Conservation (phyloP, 345 rosid genomes). For the Eucalyptus albens region DNA sequence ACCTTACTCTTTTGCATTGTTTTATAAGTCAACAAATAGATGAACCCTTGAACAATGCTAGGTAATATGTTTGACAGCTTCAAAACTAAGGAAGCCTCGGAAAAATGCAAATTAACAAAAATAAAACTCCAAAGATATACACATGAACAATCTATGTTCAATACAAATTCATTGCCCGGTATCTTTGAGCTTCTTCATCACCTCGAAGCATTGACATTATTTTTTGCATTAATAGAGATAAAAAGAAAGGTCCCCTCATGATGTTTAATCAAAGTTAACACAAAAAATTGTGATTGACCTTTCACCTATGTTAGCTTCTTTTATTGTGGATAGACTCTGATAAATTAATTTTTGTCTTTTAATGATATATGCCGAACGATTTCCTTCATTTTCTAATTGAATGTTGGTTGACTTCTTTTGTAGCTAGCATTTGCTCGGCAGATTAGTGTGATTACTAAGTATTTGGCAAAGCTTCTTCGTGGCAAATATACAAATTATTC, state of each 20-base stretch:
- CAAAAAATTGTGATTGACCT: not conserved
- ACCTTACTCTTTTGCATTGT: conserved; percentile 24
- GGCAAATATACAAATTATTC: not conserved
- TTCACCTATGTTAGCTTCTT: not conserved
- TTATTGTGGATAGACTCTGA: not conserved
- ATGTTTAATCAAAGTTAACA: not conserved
- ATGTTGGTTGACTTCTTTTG: not conserved
- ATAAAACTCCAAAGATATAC: not conserved
- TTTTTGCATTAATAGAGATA: not conserved
- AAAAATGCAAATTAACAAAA: not conserved
- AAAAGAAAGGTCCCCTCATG: not conserved
- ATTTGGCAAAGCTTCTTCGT: not conserved
- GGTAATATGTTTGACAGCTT: not conserved
- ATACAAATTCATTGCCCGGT: not conserved
- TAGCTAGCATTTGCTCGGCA: not conserved
- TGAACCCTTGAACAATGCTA: conserved; percentile 3
- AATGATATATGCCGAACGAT: not conserved
- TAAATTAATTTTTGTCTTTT: not conserved
- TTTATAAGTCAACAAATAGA: conserved; percentile 11
- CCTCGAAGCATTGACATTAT: not conserved
- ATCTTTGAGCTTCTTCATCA: not conserved
- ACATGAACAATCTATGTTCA: not conserved
- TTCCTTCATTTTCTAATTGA: not conserved
- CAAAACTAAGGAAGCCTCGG: not conserved
- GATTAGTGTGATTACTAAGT: not conserved